Percentiles rank a stretch among this genome's conserved stretches.
phyloP scores from a whole-genome alignment of 768 basidiomycete species.

The Mycena epipterygia region DNA sequence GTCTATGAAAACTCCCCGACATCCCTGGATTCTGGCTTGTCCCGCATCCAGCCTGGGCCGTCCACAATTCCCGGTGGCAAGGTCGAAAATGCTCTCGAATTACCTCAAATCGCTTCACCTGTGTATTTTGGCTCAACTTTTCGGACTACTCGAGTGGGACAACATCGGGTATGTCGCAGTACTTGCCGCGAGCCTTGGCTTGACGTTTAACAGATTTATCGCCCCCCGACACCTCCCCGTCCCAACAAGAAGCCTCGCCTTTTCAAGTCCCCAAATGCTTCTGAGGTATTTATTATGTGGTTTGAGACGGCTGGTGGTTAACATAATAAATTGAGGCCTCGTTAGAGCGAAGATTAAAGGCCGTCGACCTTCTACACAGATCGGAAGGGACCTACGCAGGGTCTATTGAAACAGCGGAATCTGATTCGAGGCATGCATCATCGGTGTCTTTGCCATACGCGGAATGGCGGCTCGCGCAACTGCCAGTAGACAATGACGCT shows the following conservation, averaged over 20 bases:
- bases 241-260: slow-evolving; percentile 8
- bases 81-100: not conserved
- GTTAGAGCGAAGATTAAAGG: not conserved
- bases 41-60: not conserved
- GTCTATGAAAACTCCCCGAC: not conserved
- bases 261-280: not conserved
- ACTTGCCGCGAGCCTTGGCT: not conserved
- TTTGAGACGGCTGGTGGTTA: not conserved
- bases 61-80: not conserved
- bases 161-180: slow-evolving; percentile 16
- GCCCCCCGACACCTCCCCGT: slow-evolving; percentile 36
- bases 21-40: not conserved
- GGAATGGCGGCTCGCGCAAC: slow-evolving; percentile 21
- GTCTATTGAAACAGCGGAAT: slow-evolving; percentile 13
- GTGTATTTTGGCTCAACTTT: slow-evolving; percentile 23
- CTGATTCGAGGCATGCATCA: slow-evolving; percentile 9
- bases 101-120: slow-evolving; percentile 29
- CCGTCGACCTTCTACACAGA: slow-evolving; percentile 1
- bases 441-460: slow-evolving; percentile 15
- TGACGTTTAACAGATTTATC: slow-evolving; percentile 22
- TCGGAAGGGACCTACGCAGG: not conserved
- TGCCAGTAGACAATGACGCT: not conserved
- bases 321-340: not conserved
- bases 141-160: not conserved
- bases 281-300: slow-evolving; percentile 4